These are phyloP conservation scores for Nadsonia commutata DNA, from an alignment of 1,139 yeast species.

Conservation along the genomic window DNA sequence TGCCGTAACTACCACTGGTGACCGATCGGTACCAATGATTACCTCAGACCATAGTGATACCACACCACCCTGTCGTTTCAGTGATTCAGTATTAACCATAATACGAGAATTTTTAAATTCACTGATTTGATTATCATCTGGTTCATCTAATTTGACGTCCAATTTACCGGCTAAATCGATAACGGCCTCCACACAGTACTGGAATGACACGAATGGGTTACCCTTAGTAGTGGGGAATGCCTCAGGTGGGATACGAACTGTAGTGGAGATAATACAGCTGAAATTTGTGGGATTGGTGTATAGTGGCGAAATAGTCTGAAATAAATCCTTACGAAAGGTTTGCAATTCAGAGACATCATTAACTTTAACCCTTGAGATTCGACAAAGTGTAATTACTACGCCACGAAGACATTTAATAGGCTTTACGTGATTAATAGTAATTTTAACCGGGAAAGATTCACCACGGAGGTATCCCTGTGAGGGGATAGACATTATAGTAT, in stretches of 20 bases:
- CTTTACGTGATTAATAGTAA: conserved; percentile 54
- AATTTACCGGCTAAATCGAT: conserved; percentile 47
- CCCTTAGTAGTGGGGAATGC: conserved; percentile 74
- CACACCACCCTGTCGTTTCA: conserved; percentile 61
- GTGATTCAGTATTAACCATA: conserved; percentile 63
- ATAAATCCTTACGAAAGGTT: conserved; percentile 71
- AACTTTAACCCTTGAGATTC: conserved; percentile 64
- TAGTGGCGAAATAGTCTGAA: conserved; percentile 67
- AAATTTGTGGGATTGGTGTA: conserved; percentile 57
- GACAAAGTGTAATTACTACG: conserved; percentile 59
- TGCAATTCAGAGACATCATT: conserved; percentile 39
- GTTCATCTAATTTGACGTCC: conserved; percentile 25
- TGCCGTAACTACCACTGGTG: conserved; percentile 2
- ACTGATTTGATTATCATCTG: conserved; percentile 20
- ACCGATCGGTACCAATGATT: conserved; percentile 60
- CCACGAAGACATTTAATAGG: conserved; percentile 63
- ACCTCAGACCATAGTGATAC: conserved; percentile 67
- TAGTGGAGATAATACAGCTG: conserved; percentile 43
- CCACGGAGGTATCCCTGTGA: conserved; percentile 66
- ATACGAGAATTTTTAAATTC: conserved; percentile 14
- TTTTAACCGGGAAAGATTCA: conserved; percentile 58
- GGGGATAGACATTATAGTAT: conserved; percentile 41
- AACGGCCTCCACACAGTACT: conserved; percentile 71
- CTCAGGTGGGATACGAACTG: conserved; percentile 65
- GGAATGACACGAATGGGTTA: conserved; percentile 62